A percentile compares a stretch with the other conserved stretches of the same genome.
These are phyloP conservation scores for Polyrhizophydium stewartii DNA, from an alignment of 371 early-diverging fungal genomes.

Conservation along the genomic window DNA sequence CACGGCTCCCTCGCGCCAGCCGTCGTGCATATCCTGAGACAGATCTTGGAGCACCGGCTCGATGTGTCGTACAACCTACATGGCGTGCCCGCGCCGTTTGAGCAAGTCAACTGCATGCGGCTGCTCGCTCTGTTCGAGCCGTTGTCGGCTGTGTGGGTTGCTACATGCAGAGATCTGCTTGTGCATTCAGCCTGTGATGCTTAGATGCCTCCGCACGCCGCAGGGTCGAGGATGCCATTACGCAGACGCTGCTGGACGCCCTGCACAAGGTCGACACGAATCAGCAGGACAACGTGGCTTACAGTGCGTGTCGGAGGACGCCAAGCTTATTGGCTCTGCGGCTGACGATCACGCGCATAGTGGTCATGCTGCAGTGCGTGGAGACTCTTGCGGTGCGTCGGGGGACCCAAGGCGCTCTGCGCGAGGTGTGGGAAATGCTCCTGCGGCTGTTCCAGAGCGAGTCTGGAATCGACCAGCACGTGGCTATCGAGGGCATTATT, in stretches of 20 bases:
- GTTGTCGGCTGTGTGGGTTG: background rate
- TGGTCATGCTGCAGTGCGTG: background rate
- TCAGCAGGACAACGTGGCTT: background rate
- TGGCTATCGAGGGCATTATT: too few relatives aligned
- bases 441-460: too few relatives aligned
- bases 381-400: background rate
- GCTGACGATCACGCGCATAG: background rate
- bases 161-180: background rate
- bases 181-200: background rate
- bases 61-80: constrained; percentile 43
- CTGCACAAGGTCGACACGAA: background rate
- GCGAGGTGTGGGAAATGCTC: too few relatives aligned
- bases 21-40: constrained; percentile 32
- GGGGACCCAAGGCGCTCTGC: background rate
- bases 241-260: background rate
- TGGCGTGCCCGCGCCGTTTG: constrained; percentile 54
- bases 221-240: background rate
- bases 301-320: background rate
- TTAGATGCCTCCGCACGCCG: background rate
- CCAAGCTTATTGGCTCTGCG: background rate
- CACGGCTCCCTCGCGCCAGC: constrained; percentile 32
- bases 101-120: constrained; percentile 26
- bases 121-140: background rate
- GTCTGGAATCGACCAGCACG: too few relatives aligned
- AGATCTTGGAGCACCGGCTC: constrained; percentile 36